phyloP scores from a whole-genome alignment of 2,329 filamentous ascomycete genomes.

The Cercospora berteroae region DNA sequence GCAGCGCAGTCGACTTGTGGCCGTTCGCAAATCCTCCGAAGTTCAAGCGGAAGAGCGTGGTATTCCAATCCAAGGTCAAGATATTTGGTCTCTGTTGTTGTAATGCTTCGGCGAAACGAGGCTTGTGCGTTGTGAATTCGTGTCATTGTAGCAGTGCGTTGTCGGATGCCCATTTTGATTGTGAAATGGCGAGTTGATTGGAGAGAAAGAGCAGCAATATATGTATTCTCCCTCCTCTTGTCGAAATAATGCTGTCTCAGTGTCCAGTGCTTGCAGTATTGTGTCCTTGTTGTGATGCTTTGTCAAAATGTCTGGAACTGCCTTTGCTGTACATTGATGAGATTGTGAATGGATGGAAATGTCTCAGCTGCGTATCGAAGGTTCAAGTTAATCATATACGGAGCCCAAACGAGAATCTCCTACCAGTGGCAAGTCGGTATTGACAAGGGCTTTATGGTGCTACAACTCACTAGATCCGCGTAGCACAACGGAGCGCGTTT shows the following conservation, averaged over 20 bases:
- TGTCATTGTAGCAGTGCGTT: not conserved
- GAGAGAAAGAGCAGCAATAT: not conserved
- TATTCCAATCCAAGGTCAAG: conserved; percentile 18
- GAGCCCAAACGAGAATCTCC: not conserved
- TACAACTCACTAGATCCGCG: not conserved
- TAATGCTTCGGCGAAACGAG: conserved; percentile 1
- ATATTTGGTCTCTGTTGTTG: conserved; percentile 10
- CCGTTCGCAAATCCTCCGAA: not conserved
- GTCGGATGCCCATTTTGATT: conserved; percentile 1
- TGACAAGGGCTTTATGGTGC: not conserved
- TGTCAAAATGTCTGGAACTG: not conserved
- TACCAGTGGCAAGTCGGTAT: not conserved
- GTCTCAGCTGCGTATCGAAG: not conserved
- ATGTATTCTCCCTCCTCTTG: not conserved
- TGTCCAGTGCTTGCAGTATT: not conserved
- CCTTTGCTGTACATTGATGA: not conserved
- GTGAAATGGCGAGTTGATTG: not conserved
- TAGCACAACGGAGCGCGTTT: not conserved
- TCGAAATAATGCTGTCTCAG: not conserved
- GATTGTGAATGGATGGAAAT: not conserved
- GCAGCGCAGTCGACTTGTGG: conserved; percentile 4
- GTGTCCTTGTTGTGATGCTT: not conserved
- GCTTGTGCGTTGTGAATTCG: not conserved
- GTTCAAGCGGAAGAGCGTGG: conserved; percentile 15
- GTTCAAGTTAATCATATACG: not conserved